Evolutionary conservation across 2,329 filamentous ascomycete species (phyloP).

Genomic region (Thelonectria rubi): DNA sequence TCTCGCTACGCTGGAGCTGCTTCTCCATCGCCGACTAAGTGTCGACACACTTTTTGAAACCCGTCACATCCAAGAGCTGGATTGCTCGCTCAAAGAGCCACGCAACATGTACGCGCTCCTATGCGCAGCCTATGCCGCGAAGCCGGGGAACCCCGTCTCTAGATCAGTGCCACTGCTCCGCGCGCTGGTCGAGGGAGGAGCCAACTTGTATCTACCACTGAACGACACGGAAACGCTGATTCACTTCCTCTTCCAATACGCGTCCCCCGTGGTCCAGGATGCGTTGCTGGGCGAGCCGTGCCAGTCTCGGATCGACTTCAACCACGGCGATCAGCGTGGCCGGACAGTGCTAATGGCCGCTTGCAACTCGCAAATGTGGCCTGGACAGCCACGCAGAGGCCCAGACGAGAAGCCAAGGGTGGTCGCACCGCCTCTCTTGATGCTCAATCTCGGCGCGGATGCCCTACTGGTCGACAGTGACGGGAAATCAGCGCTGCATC

Average conservation of each 20-base stretch:
- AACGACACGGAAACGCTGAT: slow-evolving; percentile 32
- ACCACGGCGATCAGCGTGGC: slow-evolving; percentile 29
- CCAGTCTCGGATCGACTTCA: slow-evolving; percentile 30
- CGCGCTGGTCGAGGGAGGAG: slow-evolving; percentile 22
- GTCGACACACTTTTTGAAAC: slow-evolving; percentile 18
- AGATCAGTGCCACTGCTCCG: slow-evolving; percentile 16
- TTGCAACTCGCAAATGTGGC: slow-evolving; percentile 16
- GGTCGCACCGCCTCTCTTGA: slow-evolving; percentile 9
- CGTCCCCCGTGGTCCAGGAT: neutral
- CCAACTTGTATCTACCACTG: slow-evolving; percentile 30
- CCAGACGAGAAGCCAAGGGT: neutral
- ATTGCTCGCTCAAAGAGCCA: neutral
- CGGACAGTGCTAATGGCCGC: slow-evolving; percentile 35
- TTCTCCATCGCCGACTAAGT: slow-evolving; percentile 29
- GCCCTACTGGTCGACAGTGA: slow-evolving; percentile 22
- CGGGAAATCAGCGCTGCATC: slow-evolving; percentile 35
- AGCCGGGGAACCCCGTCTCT: neutral
- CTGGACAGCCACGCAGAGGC: neutral
- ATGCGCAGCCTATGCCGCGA: slow-evolving; percentile 5
- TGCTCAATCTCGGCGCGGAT: slow-evolving; percentile 30
- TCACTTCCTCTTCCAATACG: slow-evolving; percentile 29
- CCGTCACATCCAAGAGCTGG: neutral
- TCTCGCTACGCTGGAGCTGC: slow-evolving; percentile 13
- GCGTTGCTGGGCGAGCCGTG: slow-evolving; percentile 29
- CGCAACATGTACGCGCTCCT: slow-evolving; percentile 27